These are phyloP conservation scores for Debaryomyces coudertii DNA, from an alignment of 1,139 yeast species.

Conservation along the genomic window DNA sequence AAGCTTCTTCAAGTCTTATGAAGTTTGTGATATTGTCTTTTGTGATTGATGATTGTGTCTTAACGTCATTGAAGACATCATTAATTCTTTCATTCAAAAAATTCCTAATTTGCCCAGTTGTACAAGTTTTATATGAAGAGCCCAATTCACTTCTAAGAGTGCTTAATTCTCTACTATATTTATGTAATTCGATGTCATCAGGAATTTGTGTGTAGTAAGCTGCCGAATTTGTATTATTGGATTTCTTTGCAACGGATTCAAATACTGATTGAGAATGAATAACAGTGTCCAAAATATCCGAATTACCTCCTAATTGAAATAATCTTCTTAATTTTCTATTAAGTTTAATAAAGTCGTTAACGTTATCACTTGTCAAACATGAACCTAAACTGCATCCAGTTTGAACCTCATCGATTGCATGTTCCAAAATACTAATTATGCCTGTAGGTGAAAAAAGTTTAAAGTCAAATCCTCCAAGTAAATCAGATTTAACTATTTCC, in stretches of 20 bases:
- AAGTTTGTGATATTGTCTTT: slow-evolving; percentile 22
- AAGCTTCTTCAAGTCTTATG: slow-evolving; percentile 24
- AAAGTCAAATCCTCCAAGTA: slow-evolving; percentile 11
- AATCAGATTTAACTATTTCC: slow-evolving; percentile 5
- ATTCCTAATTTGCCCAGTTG: slow-evolving; percentile 18
- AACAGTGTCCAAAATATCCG: slow-evolving; percentile 16
- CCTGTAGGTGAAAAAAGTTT: slow-evolving; percentile 5
- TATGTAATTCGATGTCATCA: slow-evolving; percentile 25
- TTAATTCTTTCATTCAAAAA: slow-evolving; percentile 22
- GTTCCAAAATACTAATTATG: slow-evolving; percentile 9
- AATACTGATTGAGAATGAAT: slow-evolving; percentile 13
- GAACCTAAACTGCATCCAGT: slow-evolving; percentile 9
- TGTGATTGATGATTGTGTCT: slow-evolving; percentile 22
- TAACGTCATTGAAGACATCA: slow-evolving; percentile 1
- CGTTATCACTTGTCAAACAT: slow-evolving; percentile 21
- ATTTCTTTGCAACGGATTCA: slow-evolving; percentile 15
- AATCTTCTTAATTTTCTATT: slow-evolving; percentile 13
- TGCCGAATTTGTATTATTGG: not conserved
- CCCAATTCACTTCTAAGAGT: slow-evolving; percentile 23
- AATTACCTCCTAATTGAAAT: slow-evolving; percentile 9
- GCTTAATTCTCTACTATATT: slow-evolving; percentile 26
- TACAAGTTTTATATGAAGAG: slow-evolving; percentile 17
- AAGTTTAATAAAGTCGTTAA: slow-evolving; percentile 25
- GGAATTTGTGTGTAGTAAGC: slow-evolving; percentile 24
- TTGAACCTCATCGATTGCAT: slow-evolving; percentile 1